Evolutionary conservation across 192 early-diverging fungal species (phyloP).

Genomic region (Backusella liffmaniae): DNA sequence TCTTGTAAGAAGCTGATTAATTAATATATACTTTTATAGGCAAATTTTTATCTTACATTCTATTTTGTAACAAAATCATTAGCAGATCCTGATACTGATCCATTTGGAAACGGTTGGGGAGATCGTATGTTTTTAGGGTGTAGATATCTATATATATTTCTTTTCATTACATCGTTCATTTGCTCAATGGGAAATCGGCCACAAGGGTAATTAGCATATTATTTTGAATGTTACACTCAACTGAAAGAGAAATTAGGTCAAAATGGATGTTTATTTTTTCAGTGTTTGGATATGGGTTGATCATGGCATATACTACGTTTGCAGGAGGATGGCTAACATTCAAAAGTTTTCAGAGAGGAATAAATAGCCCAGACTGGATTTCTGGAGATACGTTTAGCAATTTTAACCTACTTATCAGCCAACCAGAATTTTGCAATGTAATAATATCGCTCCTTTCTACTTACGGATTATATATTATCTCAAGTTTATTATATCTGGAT

Average conservation of each 20-base stretch:
- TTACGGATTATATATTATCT: slow-evolving; percentile 73
- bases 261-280: slow-evolving; percentile 55
- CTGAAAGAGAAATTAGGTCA: slow-evolving; percentile 30
- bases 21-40: slow-evolving; percentile 25
- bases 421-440: slow-evolving; percentile 51
- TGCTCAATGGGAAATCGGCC: slow-evolving; percentile 50
- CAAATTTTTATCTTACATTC: slow-evolving; percentile 63
- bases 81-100: slow-evolving; percentile 39
- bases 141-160: slow-evolving; percentile 50
- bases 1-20: neutral
- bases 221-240: neutral
- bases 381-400: neutral
- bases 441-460: slow-evolving; percentile 66
- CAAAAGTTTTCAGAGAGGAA: slow-evolving; percentile 34
- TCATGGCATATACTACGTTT: slow-evolving; percentile 60
- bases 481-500: slow-evolving; percentile 67
- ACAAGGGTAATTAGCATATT: slow-evolving; percentile 27
- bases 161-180: slow-evolving; percentile 48
- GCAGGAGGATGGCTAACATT: slow-evolving; percentile 50
- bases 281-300: slow-evolving; percentile 43
- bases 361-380: slow-evolving; percentile 14
- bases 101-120: slow-evolving; percentile 47
- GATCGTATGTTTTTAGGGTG: slow-evolving; percentile 44
- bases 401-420: slow-evolving; percentile 3
- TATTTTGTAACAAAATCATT: slow-evolving; percentile 51